phyloP scores from a whole-genome alignment of 108 stramenopile genomes.

The Aureococcus anophagefferens region DNA sequence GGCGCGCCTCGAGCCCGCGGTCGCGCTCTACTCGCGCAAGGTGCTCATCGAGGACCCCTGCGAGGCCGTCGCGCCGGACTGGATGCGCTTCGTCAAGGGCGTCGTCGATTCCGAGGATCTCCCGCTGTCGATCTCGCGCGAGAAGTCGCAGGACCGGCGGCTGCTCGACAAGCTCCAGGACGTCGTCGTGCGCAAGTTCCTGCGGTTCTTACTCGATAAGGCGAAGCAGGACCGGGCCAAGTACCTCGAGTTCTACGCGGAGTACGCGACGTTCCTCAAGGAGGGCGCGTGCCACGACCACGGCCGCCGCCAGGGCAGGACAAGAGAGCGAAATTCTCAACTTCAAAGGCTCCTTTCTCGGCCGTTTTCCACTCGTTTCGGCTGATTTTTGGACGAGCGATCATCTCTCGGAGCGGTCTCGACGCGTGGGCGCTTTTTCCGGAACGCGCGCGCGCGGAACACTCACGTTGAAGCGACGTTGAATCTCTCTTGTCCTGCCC shows the following conservation, averaged over 20 bases:
- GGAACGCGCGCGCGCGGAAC: no score
- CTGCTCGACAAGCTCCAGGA: constrained; percentile 73
- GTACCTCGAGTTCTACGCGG: constrained; percentile 82
- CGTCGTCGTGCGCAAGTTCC: constrained; percentile 77
- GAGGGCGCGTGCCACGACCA: constrained; percentile 88
- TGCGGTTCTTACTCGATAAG: constrained; percentile 66
- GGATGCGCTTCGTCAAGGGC: constrained; percentile 87
- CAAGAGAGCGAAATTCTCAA: no score
- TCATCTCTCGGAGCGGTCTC: no score
- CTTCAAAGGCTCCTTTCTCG: no score
- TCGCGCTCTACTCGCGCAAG: constrained; percentile 82
- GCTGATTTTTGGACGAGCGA: no score
- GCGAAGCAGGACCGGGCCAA: constrained; percentile 75
- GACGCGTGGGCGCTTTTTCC: no score
- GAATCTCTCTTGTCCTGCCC: no score
- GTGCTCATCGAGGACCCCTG: constrained; percentile 88
- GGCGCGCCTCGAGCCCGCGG: constrained; percentile 94
- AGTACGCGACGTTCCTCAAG: constrained; percentile 91
- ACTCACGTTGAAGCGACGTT: no score
- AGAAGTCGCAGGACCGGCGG: constrained; percentile 92
- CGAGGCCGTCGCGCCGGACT: constrained; percentile 88
- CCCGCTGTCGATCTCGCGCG: constrained; percentile 85
- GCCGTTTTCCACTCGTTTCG: no score
- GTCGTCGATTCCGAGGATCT: constrained; percentile 98
- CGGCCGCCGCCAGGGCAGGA: constrained; percentile 58